Percentiles rank a stretch among this genome's conserved stretches.
phyloP scores from a whole-genome alignment of 148 eudicot genomes.

The Pharnaceum exiguum region DNA sequence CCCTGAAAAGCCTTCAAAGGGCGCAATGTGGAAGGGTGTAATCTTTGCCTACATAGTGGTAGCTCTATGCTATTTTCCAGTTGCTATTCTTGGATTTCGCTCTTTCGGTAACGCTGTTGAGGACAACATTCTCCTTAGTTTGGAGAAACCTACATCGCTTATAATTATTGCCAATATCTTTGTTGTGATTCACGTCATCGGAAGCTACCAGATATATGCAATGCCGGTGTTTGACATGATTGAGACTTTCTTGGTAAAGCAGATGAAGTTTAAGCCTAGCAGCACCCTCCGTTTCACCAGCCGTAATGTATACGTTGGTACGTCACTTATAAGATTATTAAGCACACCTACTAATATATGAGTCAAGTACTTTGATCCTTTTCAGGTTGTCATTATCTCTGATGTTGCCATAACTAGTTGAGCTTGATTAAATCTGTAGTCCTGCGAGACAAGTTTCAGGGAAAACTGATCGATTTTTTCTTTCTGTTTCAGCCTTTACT shows the following conservation, averaged over 20 bases:
- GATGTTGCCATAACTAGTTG: no score
- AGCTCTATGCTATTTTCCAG: constrained; percentile 42
- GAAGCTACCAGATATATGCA: constrained; percentile 43
- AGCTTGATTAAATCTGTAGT: no score
- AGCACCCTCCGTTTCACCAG: constrained; percentile 18
- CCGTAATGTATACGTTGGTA: constrained; percentile 30
- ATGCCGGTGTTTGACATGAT: constrained; percentile 39
- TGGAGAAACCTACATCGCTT: constrained; percentile 35
- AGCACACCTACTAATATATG: not conserved
- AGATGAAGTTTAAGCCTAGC: constrained; percentile 27
- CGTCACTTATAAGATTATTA: not conserved
- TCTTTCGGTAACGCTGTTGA: constrained; percentile 31
- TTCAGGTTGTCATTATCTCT: no score
- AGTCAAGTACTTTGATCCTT: not conserved
- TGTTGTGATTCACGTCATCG: constrained; percentile 41
- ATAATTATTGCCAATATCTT: constrained; percentile 27
- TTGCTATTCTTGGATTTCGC: constrained; percentile 27
- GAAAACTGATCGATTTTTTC: no score
- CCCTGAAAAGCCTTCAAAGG: constrained; percentile 38
- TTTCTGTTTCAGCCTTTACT: constrained; percentile 22
- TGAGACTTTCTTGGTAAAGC: constrained; percentile 27
- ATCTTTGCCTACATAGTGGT: constrained; percentile 30
- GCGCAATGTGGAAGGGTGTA: constrained; percentile 40
- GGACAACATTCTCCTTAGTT: constrained; percentile 32
- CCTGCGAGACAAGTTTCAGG: no score